These are phyloP conservation scores for Bipolaris bicolor DNA, from an alignment of 2,329 filamentous ascomycete species.

Conservation along the genomic window DNA sequence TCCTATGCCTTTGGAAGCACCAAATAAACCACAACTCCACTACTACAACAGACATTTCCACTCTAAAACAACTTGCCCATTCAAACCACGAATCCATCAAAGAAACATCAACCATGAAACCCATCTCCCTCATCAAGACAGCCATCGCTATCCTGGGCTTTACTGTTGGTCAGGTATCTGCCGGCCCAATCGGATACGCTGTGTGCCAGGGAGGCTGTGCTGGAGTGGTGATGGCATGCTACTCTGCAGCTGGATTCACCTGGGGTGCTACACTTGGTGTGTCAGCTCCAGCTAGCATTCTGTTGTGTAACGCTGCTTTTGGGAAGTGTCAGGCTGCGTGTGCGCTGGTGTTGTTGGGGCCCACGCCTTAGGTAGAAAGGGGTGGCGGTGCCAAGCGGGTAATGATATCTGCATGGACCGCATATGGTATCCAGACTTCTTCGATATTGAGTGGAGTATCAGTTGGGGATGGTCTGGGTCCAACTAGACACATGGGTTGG, in stretches of 20 bases:
- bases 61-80: too few relatives aligned
- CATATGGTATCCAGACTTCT: neutral
- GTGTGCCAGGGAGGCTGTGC: constrained; percentile 58
- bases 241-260: constrained; percentile 52
- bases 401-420: neutral
- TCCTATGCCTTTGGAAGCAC: too few relatives aligned
- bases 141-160: constrained; percentile 1
- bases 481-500: too few relatives aligned
- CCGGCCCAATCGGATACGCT: constrained; percentile 51
- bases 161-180: constrained; percentile 4
- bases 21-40: too few relatives aligned
- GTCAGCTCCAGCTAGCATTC: constrained; percentile 50
- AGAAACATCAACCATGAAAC: too few relatives aligned
- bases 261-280: constrained; percentile 51
- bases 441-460: neutral
- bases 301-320: constrained; percentile 55
- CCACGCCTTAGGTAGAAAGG: constrained; percentile 33
- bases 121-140: neutral
- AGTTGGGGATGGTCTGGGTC: neutral
- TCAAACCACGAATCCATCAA: neutral
- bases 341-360: constrained; percentile 43
- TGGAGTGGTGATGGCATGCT: constrained; percentile 55
- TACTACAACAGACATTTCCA: too few relatives aligned
- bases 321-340: constrained; percentile 57
- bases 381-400: too few relatives aligned